A percentile compares a stretch with the other conserved stretches of the same genome.
Conservation (phyloP, 768 basidiomycete genomes). For the Tremella fuciformis region DNA sequence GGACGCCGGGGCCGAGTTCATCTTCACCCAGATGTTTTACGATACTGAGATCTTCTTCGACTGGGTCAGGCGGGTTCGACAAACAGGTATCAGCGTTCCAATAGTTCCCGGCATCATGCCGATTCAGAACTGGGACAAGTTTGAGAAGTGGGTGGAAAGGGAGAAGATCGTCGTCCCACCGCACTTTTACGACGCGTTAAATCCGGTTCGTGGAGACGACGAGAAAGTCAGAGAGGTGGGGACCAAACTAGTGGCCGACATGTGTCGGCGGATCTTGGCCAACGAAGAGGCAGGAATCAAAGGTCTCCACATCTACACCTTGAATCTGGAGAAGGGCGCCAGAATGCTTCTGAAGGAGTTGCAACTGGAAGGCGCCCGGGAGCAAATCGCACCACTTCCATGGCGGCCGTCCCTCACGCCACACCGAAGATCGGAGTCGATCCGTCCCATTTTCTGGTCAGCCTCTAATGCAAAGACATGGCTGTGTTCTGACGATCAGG, state of each 20-base stretch:
- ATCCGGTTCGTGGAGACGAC: conserved; percentile 86
- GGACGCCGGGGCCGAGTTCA: conserved; percentile 84
- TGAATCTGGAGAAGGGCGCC: conserved; percentile 94
- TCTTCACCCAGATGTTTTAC: conserved; percentile 99
- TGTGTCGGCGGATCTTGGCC: conserved; percentile 81
- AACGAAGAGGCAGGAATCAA: conserved; percentile 72
- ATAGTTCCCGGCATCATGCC: conserved; percentile 93
- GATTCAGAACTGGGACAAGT: conserved; percentile 95
- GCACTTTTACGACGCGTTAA: conserved; percentile 68
- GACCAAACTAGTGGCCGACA: conserved; percentile 88
- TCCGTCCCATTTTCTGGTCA: conserved; percentile 98
- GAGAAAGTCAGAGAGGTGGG: conserved; percentile 89
- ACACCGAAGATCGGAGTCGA: conserved; percentile 81
- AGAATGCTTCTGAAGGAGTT: conserved; percentile 92
- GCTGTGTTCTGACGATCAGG: conserved; percentile 4
- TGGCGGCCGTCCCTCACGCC: conserved; percentile 98
- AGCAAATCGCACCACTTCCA: conserved; percentile 89
- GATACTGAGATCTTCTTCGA: conserved; percentile 84
- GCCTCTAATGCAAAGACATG: conserved; percentile 69
- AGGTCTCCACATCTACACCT: conserved; percentile 93
- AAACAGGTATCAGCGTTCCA: conserved; percentile 80
- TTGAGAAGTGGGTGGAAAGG: conserved; percentile 62
- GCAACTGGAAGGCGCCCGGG: conserved; percentile 60
- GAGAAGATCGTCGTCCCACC: conserved; percentile 65
- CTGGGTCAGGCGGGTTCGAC: conserved; percentile 81